Evolutionary conservation across 2,329 filamentous ascomycete species (phyloP).

Genomic region (Exophiala sp.): DNA sequence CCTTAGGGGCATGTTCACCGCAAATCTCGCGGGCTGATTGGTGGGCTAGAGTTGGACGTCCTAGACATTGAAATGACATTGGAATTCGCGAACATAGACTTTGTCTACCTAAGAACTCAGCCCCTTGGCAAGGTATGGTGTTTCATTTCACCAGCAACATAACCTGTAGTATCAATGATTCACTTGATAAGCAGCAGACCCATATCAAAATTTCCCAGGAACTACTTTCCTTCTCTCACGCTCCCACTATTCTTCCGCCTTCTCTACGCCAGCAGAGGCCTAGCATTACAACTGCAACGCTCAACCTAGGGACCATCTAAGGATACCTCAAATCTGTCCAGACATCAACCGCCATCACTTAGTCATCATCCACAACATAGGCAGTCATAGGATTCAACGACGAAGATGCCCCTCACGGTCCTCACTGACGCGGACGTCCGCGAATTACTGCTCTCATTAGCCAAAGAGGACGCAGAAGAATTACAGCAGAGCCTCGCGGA

Average conservation of each 20-base stretch:
- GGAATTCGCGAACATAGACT: too few relatives aligned
- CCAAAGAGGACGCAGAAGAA: conserved; percentile 54
- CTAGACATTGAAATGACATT: too few relatives aligned
- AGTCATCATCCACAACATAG: not conserved
- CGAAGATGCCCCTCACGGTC: conserved; percentile 57
- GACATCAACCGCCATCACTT: too few relatives aligned
- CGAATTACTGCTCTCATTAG: conserved; percentile 53
- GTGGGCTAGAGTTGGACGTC: too few relatives aligned
- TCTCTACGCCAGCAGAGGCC: too few relatives aligned
- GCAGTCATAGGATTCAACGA: not conserved
- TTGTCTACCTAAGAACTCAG: too few relatives aligned
- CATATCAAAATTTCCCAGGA: not conserved
- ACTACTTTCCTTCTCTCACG: conserved; percentile 2
- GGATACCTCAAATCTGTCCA: too few relatives aligned
- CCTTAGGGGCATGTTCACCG: too few relatives aligned
- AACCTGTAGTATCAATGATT: not conserved
- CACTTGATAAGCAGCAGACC: not conserved
- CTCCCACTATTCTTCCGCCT: conserved; percentile 16
- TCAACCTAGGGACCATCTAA: conserved; percentile 23
- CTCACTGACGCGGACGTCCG: conserved; percentile 57
- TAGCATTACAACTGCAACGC: conserved; percentile 26
- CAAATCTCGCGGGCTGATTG: too few relatives aligned
- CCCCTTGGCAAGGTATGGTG: too few relatives aligned
- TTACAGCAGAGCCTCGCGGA: conserved; percentile 58
- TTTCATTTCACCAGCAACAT: not conserved